Evolutionary conservation across 768 basidiomycete genomes (phyloP).

Genomic region (Tricholoma hemisulphureum): DNA sequence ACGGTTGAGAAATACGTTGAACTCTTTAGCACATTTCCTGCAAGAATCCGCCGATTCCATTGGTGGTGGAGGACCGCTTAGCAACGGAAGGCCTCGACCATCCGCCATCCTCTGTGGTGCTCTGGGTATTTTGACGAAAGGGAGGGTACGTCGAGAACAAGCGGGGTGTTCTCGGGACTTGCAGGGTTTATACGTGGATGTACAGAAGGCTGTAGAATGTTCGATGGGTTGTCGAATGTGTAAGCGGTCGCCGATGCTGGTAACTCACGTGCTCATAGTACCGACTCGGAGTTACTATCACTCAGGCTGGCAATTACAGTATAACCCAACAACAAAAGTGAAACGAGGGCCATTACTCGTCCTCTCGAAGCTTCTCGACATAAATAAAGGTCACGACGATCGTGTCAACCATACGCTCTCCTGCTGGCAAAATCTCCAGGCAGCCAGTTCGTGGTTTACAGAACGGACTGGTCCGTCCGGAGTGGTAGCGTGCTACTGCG

Average conservation of each 20-base stretch:
- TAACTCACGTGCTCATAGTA: background rate
- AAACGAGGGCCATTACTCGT: slow-evolving; percentile 7
- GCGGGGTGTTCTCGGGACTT: background rate
- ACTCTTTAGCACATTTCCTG: slow-evolving; percentile 74
- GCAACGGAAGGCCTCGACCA: slow-evolving; percentile 58
- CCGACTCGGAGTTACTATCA: background rate
- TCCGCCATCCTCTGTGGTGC: slow-evolving; percentile 19
- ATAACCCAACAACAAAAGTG: background rate
- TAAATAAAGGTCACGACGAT: slow-evolving; percentile 34
- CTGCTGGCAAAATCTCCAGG: slow-evolving; percentile 28
- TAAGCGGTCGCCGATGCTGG: background rate
- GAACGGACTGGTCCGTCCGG: slow-evolving; percentile 8
- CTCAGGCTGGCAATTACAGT: background rate
- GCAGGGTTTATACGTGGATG: background rate
- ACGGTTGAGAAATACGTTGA: slow-evolving; percentile 62
- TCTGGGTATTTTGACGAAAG: background rate
- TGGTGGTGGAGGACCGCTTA: slow-evolving; percentile 63
- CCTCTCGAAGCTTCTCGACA: slow-evolving; percentile 27
- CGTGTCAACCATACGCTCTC: slow-evolving; percentile 28
- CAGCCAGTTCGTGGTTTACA: slow-evolving; percentile 13
- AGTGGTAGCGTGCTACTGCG: slow-evolving; percentile 20
- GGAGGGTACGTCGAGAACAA: background rate
- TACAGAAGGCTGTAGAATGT: slow-evolving; percentile 14
- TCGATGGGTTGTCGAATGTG: slow-evolving; percentile 5
- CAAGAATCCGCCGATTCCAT: slow-evolving; percentile 40